Evolutionary conservation across 2,329 filamentous ascomycete genomes (phyloP).

Genomic region (Pseudocercospora musae): DNA sequence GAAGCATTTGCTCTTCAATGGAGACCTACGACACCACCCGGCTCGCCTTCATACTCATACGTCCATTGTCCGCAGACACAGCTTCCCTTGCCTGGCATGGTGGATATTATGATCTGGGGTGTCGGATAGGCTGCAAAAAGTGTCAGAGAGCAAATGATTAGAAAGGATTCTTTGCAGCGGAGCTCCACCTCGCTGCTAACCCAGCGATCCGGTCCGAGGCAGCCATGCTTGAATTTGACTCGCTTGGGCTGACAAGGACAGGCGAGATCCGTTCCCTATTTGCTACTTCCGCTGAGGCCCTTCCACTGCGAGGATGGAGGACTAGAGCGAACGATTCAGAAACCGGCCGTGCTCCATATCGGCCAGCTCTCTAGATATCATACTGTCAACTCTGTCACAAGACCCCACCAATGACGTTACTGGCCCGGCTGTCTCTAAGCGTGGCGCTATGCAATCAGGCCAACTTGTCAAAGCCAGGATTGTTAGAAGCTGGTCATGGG

Average conservation of each 20-base stretch:
- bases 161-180: background rate
- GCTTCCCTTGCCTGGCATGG: conserved; percentile 23
- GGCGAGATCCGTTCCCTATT: background rate
- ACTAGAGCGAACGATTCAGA: background rate
- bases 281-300: background rate
- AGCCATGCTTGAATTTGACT: background rate
- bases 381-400: background rate
- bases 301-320: background rate
- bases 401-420: background rate
- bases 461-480: background rate
- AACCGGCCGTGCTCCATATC: background rate
- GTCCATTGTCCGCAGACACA: conserved; percentile 37
- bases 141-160: background rate
- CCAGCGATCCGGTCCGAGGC: background rate
- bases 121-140: background rate
- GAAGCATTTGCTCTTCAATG: background rate
- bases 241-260: background rate
- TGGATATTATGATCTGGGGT: background rate
- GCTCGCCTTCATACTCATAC: conserved; percentile 35
- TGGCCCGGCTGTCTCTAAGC: background rate
- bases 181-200: background rate
- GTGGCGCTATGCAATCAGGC: background rate
- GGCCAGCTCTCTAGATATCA: background rate
- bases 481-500: background rate
- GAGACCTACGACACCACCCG: conserved; percentile 26